Evolutionary conservation across 306 rosid genomes (phyloP).

Genomic region (Arachis hypogaea): DNA sequence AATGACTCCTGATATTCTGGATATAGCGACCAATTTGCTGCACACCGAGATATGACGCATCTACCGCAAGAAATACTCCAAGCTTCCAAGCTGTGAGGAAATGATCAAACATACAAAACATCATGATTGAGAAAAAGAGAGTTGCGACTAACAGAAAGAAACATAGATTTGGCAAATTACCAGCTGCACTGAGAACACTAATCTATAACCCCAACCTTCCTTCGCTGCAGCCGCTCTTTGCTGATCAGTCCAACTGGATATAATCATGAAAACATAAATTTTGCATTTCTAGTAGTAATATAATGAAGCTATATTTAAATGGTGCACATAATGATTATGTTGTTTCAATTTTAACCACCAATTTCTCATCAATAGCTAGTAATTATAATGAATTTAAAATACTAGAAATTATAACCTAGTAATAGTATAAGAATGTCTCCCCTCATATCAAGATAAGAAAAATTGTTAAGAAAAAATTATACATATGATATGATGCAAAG

Average conservation of each 20-base stretch:
- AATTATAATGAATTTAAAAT: too few relatives aligned
- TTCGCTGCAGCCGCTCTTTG: constrained; percentile 85
- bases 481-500: too few relatives aligned
- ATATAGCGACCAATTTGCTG: constrained; percentile 73
- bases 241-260: constrained; percentile 87
- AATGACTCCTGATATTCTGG: constrained; percentile 72
- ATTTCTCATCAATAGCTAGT: too few relatives aligned
- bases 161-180: constrained; percentile 46
- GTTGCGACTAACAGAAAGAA: neutral
- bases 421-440: too few relatives aligned
- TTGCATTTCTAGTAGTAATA: constrained; percentile 11
- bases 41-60: constrained; percentile 74
- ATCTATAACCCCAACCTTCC: constrained; percentile 89
- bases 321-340: too few relatives aligned
- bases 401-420: too few relatives aligned
- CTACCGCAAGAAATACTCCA: constrained; percentile 67
- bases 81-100: constrained; percentile 46
- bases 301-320: neutral
- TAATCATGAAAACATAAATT: constrained; percentile 32
- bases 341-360: too few relatives aligned
- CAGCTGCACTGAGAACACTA: constrained; percentile 87
- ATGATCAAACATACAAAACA: constrained; percentile 28
- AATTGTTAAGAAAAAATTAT: too few relatives aligned
- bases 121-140: constrained; percentile 15
- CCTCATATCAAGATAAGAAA: too few relatives aligned